Conservation (phyloP, 805 yeast species). For the Schwanniomyces pseudopolymorphus region DNA sequence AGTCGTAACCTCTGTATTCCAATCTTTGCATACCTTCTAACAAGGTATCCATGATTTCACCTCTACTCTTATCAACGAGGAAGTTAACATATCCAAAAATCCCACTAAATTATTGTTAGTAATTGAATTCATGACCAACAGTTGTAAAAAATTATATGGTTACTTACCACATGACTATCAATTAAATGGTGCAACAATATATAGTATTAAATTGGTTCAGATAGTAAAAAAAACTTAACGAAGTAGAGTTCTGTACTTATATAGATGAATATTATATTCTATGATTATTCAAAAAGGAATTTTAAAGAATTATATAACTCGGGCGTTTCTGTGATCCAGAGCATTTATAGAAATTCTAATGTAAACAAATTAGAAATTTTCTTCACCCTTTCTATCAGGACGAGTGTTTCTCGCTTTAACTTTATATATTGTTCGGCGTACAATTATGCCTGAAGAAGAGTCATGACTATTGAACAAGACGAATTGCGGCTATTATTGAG, state of each 20-base stretch:
- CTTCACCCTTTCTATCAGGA: constrained; percentile 1
- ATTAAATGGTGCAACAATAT: background rate
- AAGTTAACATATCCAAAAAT: constrained; percentile 97
- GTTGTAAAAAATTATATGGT: too few species aligned
- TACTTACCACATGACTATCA: constrained; percentile 10
- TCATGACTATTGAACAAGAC: background rate
- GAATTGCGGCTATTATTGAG: background rate
- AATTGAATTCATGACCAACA: too few species aligned
- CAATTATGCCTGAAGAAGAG: background rate
- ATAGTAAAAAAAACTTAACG: background rate
- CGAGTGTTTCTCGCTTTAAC: background rate
- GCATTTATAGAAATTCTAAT: background rate
- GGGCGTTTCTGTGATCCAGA: background rate
- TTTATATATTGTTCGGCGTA: background rate
- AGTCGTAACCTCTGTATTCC: constrained; percentile 98
- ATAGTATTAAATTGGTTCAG: background rate
- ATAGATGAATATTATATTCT: background rate
- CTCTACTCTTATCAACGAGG: constrained; percentile 86
- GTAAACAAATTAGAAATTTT: constrained; percentile 1
- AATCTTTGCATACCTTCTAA: constrained; percentile 82
- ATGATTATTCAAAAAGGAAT: background rate
- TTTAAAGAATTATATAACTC: background rate
- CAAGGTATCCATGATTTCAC: constrained; percentile 86
- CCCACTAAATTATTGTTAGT: constrained; percentile 55
- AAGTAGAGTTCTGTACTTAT: background rate